Evolutionary conservation across 2,329 filamentous ascomycete species (phyloP).

Genomic region (Trichoderma arundinaceum): DNA sequence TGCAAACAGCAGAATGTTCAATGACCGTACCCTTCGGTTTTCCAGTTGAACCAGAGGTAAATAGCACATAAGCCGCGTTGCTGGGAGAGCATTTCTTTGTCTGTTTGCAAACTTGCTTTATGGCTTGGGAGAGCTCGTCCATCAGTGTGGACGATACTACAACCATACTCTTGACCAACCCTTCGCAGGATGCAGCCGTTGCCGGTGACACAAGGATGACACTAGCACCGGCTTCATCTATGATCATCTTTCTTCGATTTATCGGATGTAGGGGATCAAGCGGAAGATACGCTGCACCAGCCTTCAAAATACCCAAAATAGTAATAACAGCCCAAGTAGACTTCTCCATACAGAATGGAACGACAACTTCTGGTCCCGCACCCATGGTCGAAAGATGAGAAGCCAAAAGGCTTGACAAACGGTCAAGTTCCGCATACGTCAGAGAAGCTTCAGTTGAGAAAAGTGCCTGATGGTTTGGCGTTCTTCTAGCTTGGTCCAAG

Average conservation of each 20-base stretch:
- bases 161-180: background rate
- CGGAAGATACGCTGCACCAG: constrained; percentile 39
- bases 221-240: constrained; percentile 23
- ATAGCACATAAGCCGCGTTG: constrained; percentile 38
- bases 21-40: constrained; percentile 40
- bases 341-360: constrained; percentile 34
- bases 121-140: background rate
- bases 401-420: constrained; percentile 2
- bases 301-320: constrained; percentile 39
- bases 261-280: constrained; percentile 37
- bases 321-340: constrained; percentile 35
- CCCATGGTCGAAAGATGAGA: constrained; percentile 32
- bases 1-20: constrained; percentile 59
- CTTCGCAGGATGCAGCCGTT: background rate
- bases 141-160: background rate
- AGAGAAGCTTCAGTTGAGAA: constrained; percentile 12
- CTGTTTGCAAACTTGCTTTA: background rate
- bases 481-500: background rate
- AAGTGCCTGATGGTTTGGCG: constrained; percentile 21
- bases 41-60: constrained; percentile 41
- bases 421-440: constrained; percentile 4
- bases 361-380: constrained; percentile 37
- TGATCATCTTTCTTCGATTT: constrained; percentile 10
- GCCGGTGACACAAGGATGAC: constrained; percentile 26
- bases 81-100: background rate